Conservation (phyloP, 352 stramenopile species). For the Phytophthora pseudosyringae region DNA sequence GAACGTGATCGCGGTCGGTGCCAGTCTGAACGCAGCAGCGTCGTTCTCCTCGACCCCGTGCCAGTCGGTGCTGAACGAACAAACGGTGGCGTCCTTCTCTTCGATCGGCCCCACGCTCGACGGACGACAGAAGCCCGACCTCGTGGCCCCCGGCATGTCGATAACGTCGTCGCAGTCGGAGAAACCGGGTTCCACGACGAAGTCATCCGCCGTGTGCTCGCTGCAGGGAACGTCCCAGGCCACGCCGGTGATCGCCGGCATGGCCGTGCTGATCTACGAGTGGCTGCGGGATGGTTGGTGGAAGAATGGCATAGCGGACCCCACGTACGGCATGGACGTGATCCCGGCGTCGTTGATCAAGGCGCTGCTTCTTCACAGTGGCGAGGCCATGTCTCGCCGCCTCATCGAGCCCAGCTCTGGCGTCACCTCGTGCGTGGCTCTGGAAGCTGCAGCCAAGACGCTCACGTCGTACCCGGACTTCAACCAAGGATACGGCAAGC, state of each 20-base stretch:
- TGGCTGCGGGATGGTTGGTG: conserved; percentile 90
- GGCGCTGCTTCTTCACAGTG: conserved; percentile 84
- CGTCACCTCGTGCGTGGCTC: conserved; percentile 60
- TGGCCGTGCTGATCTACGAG: conserved; percentile 82
- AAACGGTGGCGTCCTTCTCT: conserved; percentile 76
- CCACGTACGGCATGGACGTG: conserved; percentile 57
- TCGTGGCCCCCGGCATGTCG: conserved; percentile 75
- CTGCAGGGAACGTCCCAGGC: conserved; percentile 86
- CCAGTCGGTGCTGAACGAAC: conserved; percentile 60
- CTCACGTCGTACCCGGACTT: conserved; percentile 64
- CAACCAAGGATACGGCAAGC: conserved; percentile 82
- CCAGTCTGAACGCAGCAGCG: conserved; percentile 60
- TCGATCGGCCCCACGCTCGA: conserved; percentile 74
- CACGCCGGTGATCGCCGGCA: conserved; percentile 80
- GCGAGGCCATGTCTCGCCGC: conserved; percentile 60
- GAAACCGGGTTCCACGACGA: conserved; percentile 47
- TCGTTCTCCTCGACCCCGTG: conserved; percentile 61
- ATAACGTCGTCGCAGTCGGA: conserved; percentile 73
- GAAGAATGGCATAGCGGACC: conserved; percentile 65
- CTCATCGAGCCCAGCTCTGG: conserved; percentile 46
- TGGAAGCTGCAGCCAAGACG: conserved; percentile 40
- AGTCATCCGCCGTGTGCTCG: conserved; percentile 48
- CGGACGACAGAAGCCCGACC: conserved; percentile 78
- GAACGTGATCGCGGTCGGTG: conserved; percentile 85
- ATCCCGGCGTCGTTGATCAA: conserved; percentile 83